Base-by-base conservation (phyloP, 371 early-diverging fungal genomes). In the Lichtheimia hyalospora region DNA sequence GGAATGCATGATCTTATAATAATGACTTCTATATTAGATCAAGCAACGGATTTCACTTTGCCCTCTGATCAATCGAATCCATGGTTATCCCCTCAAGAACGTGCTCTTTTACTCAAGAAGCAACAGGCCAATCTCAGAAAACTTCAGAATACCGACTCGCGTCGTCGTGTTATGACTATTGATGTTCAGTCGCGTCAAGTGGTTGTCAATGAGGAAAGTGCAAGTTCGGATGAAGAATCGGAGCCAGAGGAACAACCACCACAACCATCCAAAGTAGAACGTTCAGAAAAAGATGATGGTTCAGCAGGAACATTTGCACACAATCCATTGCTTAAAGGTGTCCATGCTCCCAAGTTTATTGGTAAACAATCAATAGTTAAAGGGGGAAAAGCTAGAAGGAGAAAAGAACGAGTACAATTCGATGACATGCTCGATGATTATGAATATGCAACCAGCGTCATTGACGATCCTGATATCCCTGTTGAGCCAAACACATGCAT, bases 61-160 rank as follows among this genome's bases (percentile, higher is more conserved):
- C 84, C 87, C 2, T 78, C 82, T 4, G 89, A 88, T 54, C 75
- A 79, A 21, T 68, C 69, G 39, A 86, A 89, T 52, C 84, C 84
- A 52, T 95, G 95, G 95, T 62, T 89, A 54, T 83, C 89, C 0
- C 77, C 89, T 13, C 88, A 93, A 59, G 93, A 95, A 62, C 74
- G 87, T n/a, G 86, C 84, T 5, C 43, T 70, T 23, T 63, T 74
- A 51, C 52, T 81, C 7, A 75, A 71, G 40, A 81, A 79, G 61
- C 81, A 80, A n/a, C 79, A 76, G 53, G 63, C 82, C 5, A 85
- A 84, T 53, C 58, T 81, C 23, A 76, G 73, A 48, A 67, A 67
- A 49, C 79, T 83, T 14, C 23, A 70, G 71, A 13, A 66, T 68
- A 20, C 68, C 74, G 8, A 13, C 13, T 40, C 34, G 8, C 69